Percentiles rank a stretch among this genome's conserved stretches.
Evolutionary conservation across 2,329 filamentous ascomycete species (phyloP).

Genomic region (Cercospora sp.): DNA sequence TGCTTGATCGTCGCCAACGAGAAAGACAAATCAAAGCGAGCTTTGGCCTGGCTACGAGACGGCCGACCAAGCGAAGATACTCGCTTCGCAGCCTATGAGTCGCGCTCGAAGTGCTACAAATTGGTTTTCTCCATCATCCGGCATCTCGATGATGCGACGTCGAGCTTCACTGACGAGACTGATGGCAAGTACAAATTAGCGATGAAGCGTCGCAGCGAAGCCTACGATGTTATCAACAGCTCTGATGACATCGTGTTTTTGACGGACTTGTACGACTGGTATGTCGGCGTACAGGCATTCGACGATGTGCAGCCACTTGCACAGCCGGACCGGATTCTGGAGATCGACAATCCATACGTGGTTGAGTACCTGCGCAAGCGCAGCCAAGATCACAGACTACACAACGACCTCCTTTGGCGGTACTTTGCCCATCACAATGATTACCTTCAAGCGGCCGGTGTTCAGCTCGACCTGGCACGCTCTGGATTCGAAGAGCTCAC

Average conservation of each 20-base stretch:
- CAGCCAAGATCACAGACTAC: slow-evolving; percentile 67
- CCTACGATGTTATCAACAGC: slow-evolving; percentile 83
- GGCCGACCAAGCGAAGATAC: slow-evolving; percentile 70
- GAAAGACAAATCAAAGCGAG: slow-evolving; percentile 82
- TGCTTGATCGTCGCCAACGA: slow-evolving; percentile 80
- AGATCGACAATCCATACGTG: slow-evolving; percentile 81
- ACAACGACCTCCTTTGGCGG: slow-evolving; percentile 88
- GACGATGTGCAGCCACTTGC: slow-evolving; percentile 63
- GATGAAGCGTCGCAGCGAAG: slow-evolving; percentile 78
- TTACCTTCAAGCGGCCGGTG: slow-evolving; percentile 83
- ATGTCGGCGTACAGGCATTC: slow-evolving; percentile 44
- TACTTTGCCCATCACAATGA: slow-evolving; percentile 84
- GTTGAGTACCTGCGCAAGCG: slow-evolving; percentile 81
- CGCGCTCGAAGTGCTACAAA: slow-evolving; percentile 77
- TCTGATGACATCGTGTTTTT: slow-evolving; percentile 94
- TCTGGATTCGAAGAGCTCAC: slow-evolving; percentile 71
- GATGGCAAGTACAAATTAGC: slow-evolving; percentile 77
- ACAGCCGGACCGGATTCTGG: slow-evolving; percentile 81
- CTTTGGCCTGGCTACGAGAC: slow-evolving; percentile 84
- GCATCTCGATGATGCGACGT: slow-evolving; percentile 71
- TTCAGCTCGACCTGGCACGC: slow-evolving; percentile 79
- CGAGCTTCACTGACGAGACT: slow-evolving; percentile 66
- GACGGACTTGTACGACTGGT: slow-evolving; percentile 97
- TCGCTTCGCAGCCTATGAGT: slow-evolving; percentile 65
- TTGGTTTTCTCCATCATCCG: slow-evolving; percentile 82